Base-by-base conservation (phyloP, 1,139 yeast genomes). In the Candida buenavistaensis region DNA sequence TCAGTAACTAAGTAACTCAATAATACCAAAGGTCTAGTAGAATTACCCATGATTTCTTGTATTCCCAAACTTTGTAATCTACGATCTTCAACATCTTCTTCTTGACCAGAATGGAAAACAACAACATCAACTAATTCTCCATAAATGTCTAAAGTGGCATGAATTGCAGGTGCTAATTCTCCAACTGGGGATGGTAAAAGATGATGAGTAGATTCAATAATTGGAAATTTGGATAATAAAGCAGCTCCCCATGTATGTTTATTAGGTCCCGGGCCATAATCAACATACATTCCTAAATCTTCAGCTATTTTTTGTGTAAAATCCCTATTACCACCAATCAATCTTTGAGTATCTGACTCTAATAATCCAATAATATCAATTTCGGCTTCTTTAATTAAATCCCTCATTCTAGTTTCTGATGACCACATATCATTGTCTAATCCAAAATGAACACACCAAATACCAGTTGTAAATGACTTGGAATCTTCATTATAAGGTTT, bases 231-330 rank as follows among this genome's bases (percentile, higher is more conserved):
- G 22, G 97, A 89, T 45, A 92, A 69, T 43, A 92, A 70, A 2
- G 94, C 94, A 33, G 94, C 85, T 27, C 98, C 98, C 98, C 98
- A 92, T 0, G 98, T 92, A 61, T 92, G 97, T 59, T 90, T 85
- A 57, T 89, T 87, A 39, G 98, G 97, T 10, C 97, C 97, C 3
- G 98, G 98, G 10, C 98, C 98, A 54, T 81, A 92, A 60, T 92
- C 98, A 15, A 82, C 90, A 56, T 90, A 92, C 92, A 88, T 88
- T 23, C 90, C 92, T 48, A 92, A 72, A 48, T 90, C 96, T 59
- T 89, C 96, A 0, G 97, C 96, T 43, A 92, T 69, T 43, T 80
- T 80, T 62, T 88, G 96, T 1, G 97, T 89, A 54, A 92, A 69
- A 52, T 92, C 98, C 52, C 98, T 76, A 63, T 89, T 87, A 30